phyloP scores from a whole-genome alignment of 345 rosid genomes.

The Gossypium stocksii region DNA sequence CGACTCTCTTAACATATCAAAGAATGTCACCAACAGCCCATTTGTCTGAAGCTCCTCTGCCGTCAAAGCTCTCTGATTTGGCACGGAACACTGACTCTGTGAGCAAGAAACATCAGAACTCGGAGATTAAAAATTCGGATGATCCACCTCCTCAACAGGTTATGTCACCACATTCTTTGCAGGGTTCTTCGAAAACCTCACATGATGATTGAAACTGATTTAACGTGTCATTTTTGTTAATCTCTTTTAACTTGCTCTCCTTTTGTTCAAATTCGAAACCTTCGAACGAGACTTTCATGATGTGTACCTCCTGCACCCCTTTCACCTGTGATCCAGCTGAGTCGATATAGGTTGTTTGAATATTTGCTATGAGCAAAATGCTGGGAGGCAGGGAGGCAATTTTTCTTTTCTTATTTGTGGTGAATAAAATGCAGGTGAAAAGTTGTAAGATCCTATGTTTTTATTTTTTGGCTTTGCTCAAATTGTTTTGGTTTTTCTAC shows the following conservation, averaged over 20 bases:
- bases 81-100: conserved; percentile 25
- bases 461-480: neutral
- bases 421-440: conserved; percentile 1
- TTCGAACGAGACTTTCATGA: conserved; percentile 23
- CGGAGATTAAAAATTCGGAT: conserved; percentile 29
- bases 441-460: neutral
- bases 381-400: conserved; percentile 30
- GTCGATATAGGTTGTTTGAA: conserved; percentile 26
- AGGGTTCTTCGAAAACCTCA: conserved; percentile 33
- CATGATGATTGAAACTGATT: conserved; percentile 28
- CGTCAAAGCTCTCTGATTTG: conserved; percentile 33
- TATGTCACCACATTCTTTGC: conserved; percentile 27
- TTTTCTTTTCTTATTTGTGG: conserved; percentile 21
- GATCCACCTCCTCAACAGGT: conserved; percentile 25
- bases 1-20: conserved; percentile 41
- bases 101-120: conserved; percentile 26
- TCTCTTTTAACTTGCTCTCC: neutral
- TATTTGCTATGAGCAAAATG: conserved; percentile 15
- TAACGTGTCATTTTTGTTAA: conserved; percentile 8
- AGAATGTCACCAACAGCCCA: conserved; percentile 26
- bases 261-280: conserved; percentile 15
- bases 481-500: too few species aligned
- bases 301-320: conserved; percentile 30
- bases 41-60: conserved; percentile 27
- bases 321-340: conserved; percentile 36